Evolutionary conservation across 495 filamentous ascomycete species (phyloP), one percentile per base, ranked within the genome.

Genomic region (Tuber calosporum): DNA sequence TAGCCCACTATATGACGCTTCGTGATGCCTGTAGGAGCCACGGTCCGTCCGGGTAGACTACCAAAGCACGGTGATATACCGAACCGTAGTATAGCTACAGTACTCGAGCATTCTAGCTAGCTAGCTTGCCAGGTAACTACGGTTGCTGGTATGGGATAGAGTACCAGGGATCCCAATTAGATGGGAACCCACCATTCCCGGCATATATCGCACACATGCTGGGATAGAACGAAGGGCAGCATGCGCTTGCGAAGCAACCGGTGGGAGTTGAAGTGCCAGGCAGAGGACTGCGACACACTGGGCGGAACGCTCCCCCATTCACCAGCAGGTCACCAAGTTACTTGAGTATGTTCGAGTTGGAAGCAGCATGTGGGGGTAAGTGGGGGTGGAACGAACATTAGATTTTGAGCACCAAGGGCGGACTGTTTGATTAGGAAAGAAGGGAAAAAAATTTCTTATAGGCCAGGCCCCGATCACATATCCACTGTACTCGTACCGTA

Each of bases 201-300:
- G 53, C 53, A 62, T 62, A 30, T 34, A 62, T 62, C 26, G 53
- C 53, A 58, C 53, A 62, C 53, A 62, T 62, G n/a, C 53, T 62
- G n/a, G 26, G 48, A n/a, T n/a, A 30, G 48, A 58, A n/a, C 0
- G 8, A n/a, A 58, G 48, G 53, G 53, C 53, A 11, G 5, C 53
- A 15, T 5, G 53, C 26, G 53, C 26, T 6, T 62, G 53, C 26
- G 53, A 62, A 34, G 53, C 53, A 34, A 30, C 34, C 34, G 8
- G 13, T 62, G 30, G 11, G 13, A 17, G 53, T 30, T 34, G 11
- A 34, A 19, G 30, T 62, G 53, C 34, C 53, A 62, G 26, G 53
- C 26, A 15, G 26, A 62, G 26, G 53, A 15, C 53, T 62, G 26
- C 53, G 53, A 62, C 3, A 62, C 26, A 34, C 26, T 62, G 13